Base-by-base conservation (phyloP, 805 yeast species). In the Teunomyces lycoperdinae region DNA sequence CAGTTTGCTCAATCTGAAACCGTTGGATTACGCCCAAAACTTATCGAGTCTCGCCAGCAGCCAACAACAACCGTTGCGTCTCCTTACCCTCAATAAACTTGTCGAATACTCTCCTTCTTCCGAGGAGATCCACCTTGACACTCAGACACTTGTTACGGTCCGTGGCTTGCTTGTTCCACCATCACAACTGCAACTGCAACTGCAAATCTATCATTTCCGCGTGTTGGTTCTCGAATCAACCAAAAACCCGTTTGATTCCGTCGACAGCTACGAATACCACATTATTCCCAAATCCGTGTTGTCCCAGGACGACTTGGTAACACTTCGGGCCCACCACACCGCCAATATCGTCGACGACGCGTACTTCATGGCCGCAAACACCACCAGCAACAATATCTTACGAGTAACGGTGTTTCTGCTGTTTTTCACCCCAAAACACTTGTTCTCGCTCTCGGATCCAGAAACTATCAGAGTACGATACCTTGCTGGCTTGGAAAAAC, bases 401-500 rank as follows among this genome's bases (percentile, higher is more conserved):
- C 63, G 85, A 49, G 74, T 84, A 11, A 80, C 81, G 52, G 66
- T 85, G 0, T 78, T 73, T 41, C 63, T 67, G 11, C 76, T 79
- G 0, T 83, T 81, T 50, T 77, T 89, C 51, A 51, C 70, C 4
- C 52, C 54, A 1, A 73, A 70, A 0, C 85, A 84, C 43, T 63
- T 79, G 30, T 60, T 58, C 3, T 73, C 77, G 3, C 33, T 70
- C 10, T 77, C 78, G 51, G 78, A 79, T 29, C 65, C 68, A 3
- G 77, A 70, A 1, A 71, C 71, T 11, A 84, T 89, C 40, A 71
- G 70, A 42, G 59, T 65, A 5, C 71, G 96, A 54, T 81, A 79
- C 52, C 61, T 67, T 10, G 65, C 69, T 4, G 45, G 50, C 26
- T 61, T 65, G 16, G 57, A 55, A 24, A 52, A 47, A 52, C 53